Conservation (phyloP, 2,329 filamentous ascomycete genomes). For the Berkeleyomyces basicola region DNA sequence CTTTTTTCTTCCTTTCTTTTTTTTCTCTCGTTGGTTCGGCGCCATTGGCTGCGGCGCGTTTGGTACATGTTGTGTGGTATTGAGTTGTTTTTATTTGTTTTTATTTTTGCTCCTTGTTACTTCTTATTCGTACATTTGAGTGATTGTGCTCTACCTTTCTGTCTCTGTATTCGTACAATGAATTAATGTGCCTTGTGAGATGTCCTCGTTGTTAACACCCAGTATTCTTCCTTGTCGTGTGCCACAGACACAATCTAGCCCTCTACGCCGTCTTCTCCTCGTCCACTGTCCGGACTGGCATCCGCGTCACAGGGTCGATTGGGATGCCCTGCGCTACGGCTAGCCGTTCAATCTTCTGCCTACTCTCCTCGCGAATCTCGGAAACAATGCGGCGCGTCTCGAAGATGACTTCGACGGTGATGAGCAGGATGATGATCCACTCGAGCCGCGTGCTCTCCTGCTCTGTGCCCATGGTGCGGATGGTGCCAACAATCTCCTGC, state of each 20-base stretch:
- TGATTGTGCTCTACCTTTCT: neutral
- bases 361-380: conserved; percentile 33
- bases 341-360: conserved; percentile 15
- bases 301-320: conserved; percentile 7
- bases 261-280: neutral
- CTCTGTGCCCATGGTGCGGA: conserved; percentile 78
- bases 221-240: no score
- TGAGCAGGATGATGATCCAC: conserved; percentile 90
- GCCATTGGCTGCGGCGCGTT: neutral
- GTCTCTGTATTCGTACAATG: neutral
- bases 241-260: neutral
- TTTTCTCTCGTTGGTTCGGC: neutral
- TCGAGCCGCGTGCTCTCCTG: conserved; percentile 77
- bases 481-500: conserved; percentile 78
- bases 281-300: conserved; percentile 1
- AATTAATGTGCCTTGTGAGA: neutral
- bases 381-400: conserved; percentile 60
- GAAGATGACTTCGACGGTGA: conserved; percentile 81
- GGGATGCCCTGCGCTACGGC: conserved; percentile 11
- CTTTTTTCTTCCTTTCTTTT: neutral
- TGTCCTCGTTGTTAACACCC: neutral
- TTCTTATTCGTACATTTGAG: neutral
- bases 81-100: conserved; percentile 6
- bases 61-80: neutral
- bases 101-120: neutral